Evolutionary conservation across 2,329 filamentous ascomycete genomes (phyloP), one percentile per base, ranked within the genome.

Genomic region (Pestalotiopsis sp.): DNA sequence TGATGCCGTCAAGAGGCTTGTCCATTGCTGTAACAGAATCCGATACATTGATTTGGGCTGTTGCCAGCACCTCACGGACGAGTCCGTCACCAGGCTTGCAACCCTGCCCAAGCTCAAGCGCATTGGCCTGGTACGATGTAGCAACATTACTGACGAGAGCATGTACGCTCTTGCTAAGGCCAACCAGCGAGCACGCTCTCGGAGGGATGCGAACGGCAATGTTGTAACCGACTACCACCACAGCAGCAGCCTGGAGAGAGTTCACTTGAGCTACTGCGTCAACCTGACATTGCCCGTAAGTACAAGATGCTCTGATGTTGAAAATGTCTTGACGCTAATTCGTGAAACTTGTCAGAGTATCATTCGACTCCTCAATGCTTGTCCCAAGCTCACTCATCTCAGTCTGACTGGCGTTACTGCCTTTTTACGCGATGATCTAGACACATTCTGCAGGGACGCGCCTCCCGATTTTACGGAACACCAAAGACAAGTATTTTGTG

Each of bases 21-120:
- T 98, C 52, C 91, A 92, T 73, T 86, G 85, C 66, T 99, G 96
- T 84, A 98, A 95, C 76, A 90, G 96, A 27, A 98, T 99, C 73
- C 89, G 96, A 67, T 99, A 99, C 79, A 99, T 99, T 72, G 96
- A 99, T 78, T 84, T 99, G 58, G 96, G 96, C n/a, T 98, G 96
- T 82, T 99, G 96, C 80, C 89, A 88, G 14, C 91, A 93, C 74
- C 84, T 99, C 70, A 98, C 96, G 0, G 96, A 99, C 75, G 86
- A 87, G 12, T 98, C 95, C 25, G 92, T 99, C 17, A 92, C 88
- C 71, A 91, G 93, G 72, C 85, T 99, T 49, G 95, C 96, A 4
- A 89, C 89, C 14, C 86, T 99, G 5, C 96, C 96, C 3, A 99
- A 99, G 80, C 84, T 99, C 66, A 95, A 97, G 83, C 88, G 96